Percentiles rank a stretch among this genome's conserved stretches.
These are phyloP conservation scores for Chrysopogon serrulatus DNA, from an alignment of 176 grass and related monocot species.

Conservation along the genomic window DNA sequence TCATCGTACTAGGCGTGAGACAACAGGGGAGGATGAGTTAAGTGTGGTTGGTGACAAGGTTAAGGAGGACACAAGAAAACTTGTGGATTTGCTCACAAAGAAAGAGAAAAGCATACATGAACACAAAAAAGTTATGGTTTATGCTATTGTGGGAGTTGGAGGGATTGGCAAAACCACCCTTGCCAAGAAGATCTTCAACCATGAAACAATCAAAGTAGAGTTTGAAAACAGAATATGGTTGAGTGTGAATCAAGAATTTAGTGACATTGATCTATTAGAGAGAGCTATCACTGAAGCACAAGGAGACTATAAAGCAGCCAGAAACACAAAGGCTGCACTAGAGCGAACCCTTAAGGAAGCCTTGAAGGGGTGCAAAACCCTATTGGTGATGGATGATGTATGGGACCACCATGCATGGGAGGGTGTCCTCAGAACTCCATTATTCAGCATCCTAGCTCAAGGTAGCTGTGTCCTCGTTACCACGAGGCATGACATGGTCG, in stretches of 20 bases:
- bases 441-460: background rate
- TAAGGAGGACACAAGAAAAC: no score
- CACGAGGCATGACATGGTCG: no score
- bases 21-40: background rate
- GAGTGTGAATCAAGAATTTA: background rate
- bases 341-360: background rate
- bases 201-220: background rate
- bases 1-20: background rate
- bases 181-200: constrained; percentile 12
- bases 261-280: background rate
- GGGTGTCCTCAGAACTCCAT: rapidly evolving
- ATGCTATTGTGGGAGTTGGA: constrained; percentile 16
- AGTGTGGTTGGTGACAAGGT: background rate
- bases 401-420: background rate
- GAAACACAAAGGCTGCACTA: background rate
- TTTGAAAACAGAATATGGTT: constrained; percentile 16
- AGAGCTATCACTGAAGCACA: background rate
- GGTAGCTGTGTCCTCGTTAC: background rate
- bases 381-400: background rate
- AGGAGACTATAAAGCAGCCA: background rate
- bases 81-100: no score
- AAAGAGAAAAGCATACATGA: no score
- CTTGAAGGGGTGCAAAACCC: background rate
- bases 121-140: background rate
- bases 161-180: constrained; percentile 36